phyloP scores from a whole-genome alignment of 257 asterid genomes.

The Parsonsia alboflavescens region DNA sequence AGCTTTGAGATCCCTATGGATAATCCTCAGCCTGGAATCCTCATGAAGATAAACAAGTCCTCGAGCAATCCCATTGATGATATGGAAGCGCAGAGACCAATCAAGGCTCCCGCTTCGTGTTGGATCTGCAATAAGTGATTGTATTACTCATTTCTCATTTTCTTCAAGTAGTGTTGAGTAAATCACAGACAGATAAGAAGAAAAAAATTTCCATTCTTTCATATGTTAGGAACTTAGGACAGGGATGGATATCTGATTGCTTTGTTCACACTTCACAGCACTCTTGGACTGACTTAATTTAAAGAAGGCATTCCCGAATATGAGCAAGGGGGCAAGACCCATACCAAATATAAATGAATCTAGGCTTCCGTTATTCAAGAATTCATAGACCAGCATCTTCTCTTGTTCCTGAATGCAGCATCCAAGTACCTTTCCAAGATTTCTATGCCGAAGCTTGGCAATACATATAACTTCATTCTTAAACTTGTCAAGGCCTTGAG shows the following conservation, averaged over 20 bases:
- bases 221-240: too few species aligned
- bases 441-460: conserved; percentile 38
- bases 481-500: conserved; percentile 32
- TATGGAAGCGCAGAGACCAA: conserved; percentile 4
- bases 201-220: too few species aligned
- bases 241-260: too few species aligned
- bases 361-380: conserved; percentile 32
- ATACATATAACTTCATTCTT: conserved; percentile 35
- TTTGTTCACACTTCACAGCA: too few species aligned
- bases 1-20: conserved; percentile 9
- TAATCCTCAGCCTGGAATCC: background rate
- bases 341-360: conserved; percentile 32
- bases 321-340: conserved; percentile 15
- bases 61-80: conserved; percentile 2
- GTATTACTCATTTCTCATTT: too few species aligned
- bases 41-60: too few species aligned
- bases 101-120: background rate
- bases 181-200: too few species aligned
- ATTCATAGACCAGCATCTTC: conserved; percentile 33
- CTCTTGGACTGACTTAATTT: too few species aligned
- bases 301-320: too few species aligned
- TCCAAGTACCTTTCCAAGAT: conserved; percentile 37
- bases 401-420: conserved; percentile 30
- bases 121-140: background rate
- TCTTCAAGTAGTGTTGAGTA: too few species aligned